These are phyloP conservation scores for Chaetomium strumarium DNA, from an alignment of 2,329 filamentous ascomycete species.

Conservation along the genomic window DNA sequence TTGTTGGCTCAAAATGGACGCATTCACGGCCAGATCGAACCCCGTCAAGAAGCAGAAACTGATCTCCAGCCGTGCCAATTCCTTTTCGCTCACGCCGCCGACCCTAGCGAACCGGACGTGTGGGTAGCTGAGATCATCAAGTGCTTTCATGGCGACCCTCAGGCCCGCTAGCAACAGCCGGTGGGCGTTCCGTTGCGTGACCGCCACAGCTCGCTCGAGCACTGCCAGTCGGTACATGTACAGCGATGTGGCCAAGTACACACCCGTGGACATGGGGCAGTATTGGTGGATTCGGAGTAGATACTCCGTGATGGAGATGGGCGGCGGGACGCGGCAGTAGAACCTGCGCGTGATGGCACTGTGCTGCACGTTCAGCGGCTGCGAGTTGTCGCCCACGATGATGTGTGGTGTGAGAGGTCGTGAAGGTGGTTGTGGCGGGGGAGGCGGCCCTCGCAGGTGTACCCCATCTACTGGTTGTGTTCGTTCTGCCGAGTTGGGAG, in stretches of 20 bases:
- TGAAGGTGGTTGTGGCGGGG: constrained; percentile 8
- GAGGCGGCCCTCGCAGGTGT: constrained; percentile 33
- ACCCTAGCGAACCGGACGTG: constrained; percentile 81
- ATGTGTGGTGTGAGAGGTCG: constrained; percentile 46
- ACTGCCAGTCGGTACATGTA: constrained; percentile 83
- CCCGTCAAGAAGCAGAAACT: constrained; percentile 83
- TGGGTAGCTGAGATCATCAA: constrained; percentile 88
- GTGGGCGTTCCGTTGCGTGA: constrained; percentile 81
- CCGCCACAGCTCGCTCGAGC: constrained; percentile 68
- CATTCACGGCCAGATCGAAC: constrained; percentile 67
- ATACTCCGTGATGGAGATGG: constrained; percentile 78
- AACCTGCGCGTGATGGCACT: constrained; percentile 86
- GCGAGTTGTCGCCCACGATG: constrained; percentile 61
- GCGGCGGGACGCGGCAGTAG: constrained; percentile 80
- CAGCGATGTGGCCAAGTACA: constrained; percentile 81
- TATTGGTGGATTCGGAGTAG: constrained; percentile 80
- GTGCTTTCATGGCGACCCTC: constrained; percentile 83
- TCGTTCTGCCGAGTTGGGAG: neutral
- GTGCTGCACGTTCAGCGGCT: constrained; percentile 71
- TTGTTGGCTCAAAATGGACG: constrained; percentile 55
- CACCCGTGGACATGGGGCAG: constrained; percentile 88
- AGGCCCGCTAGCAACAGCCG: constrained; percentile 78
- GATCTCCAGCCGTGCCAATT: constrained; percentile 81
- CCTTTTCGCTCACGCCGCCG: constrained; percentile 75
- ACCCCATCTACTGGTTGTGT: constrained; percentile 49